These are phyloP conservation scores for Podaxis pistillaris DNA, from an alignment of 768 basidiomycete species.

Conservation along the genomic window DNA sequence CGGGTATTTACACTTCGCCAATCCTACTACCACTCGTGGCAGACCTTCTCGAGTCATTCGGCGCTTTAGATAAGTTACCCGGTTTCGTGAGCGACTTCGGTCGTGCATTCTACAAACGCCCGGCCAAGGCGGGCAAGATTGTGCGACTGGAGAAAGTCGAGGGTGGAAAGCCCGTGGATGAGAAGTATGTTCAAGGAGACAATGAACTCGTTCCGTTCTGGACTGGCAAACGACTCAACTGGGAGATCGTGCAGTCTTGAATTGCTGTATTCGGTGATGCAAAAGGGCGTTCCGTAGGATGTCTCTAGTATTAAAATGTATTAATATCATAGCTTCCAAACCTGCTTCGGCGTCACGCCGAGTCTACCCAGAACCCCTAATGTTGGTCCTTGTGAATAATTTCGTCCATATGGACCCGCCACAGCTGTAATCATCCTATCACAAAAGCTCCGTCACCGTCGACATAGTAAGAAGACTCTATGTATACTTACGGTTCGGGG, in stretches of 20 bases:
- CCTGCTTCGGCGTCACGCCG: slow-evolving; percentile 60
- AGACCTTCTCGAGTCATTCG: slow-evolving; percentile 83
- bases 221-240: slow-evolving; percentile 77
- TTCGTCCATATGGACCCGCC: slow-evolving; percentile 74
- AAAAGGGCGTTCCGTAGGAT: background rate
- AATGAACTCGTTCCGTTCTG: slow-evolving; percentile 80
- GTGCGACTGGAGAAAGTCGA: slow-evolving; percentile 45
- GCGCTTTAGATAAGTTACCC: slow-evolving; percentile 77
- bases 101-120: slow-evolving; percentile 70
- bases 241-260: slow-evolving; percentile 48
- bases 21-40: slow-evolving; percentile 89
- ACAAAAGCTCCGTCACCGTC: background rate
- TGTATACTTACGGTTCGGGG: slow-evolving; percentile 66
- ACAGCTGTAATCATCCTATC: slow-evolving; percentile 73
- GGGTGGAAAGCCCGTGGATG: slow-evolving; percentile 39
- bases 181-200: slow-evolving; percentile 44
- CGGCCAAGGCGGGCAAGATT: slow-evolving; percentile 26
- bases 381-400: slow-evolving; percentile 71
- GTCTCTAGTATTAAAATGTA: background rate
- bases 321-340: slow-evolving; percentile 58
- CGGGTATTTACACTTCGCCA: slow-evolving; percentile 94
- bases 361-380: slow-evolving; percentile 65
- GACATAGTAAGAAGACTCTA: background rate
- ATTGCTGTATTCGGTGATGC: background rate
- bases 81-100: slow-evolving; percentile 81